phyloP scores from a whole-genome alignment of 192 early-diverging fungal genomes.

The Linnemannia schmuckeri region DNA sequence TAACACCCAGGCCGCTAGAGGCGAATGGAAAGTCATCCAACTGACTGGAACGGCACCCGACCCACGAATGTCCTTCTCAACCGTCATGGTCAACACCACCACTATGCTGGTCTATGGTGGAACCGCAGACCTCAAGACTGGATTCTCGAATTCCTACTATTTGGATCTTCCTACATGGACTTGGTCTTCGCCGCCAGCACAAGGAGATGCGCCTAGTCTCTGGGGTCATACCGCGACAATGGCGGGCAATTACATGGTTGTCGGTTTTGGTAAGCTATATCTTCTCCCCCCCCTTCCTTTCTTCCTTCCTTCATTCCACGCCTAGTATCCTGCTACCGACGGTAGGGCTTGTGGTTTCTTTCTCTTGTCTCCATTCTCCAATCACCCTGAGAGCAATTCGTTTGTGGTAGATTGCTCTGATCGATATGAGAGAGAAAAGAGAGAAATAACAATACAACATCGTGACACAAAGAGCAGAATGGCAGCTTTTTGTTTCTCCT shows the following conservation, averaged over 20 bases:
- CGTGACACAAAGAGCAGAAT: neutral
- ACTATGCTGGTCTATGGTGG: constrained; percentile 51
- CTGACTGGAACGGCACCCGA: constrained; percentile 36
- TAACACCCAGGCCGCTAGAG: constrained; percentile 31
- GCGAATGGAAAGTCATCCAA: constrained; percentile 20
- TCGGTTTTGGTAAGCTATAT: constrained; percentile 46
- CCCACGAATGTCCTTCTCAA: constrained; percentile 49
- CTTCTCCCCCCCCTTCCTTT: neutral
- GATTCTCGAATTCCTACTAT: constrained; percentile 21
- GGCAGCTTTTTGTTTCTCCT: neutral
- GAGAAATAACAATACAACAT: neutral
- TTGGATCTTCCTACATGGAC: constrained; percentile 50
- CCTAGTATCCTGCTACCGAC: neutral
- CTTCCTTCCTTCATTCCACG: neutral
- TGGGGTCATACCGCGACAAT: constrained; percentile 52
- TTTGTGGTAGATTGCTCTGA: neutral
- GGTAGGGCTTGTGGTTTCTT: neutral
- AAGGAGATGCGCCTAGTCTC: constrained; percentile 33
- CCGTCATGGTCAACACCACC: constrained; percentile 42
- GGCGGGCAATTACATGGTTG: constrained; percentile 40
- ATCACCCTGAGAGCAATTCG: neutral
- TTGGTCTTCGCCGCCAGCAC: constrained; percentile 34
- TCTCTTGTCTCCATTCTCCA: neutral
- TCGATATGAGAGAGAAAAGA: neutral
- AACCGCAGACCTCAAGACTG: constrained; percentile 27